Conservation (phyloP, 2,329 filamentous ascomycete genomes). For the Apiospora marii region DNA sequence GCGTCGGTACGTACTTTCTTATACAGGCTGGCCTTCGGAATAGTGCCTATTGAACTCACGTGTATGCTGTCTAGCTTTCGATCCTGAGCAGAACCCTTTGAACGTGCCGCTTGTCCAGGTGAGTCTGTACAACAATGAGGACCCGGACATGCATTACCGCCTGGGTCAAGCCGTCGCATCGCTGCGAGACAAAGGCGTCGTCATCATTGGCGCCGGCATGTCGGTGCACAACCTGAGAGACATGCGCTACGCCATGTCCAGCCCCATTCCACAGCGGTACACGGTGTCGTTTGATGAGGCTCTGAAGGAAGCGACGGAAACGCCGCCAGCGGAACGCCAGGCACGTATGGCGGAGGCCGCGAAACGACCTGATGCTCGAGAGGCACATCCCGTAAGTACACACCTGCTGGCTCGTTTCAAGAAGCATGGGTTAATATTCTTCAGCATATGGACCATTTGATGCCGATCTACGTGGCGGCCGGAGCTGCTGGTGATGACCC, state of each 20-base stretch:
- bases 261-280: slow-evolving; percentile 60
- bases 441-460: slow-evolving; percentile 57
- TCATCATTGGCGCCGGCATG: slow-evolving; percentile 78
- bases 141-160: slow-evolving; percentile 70
- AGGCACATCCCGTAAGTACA: slow-evolving; percentile 51
- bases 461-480: slow-evolving; percentile 56
- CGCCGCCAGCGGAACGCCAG: slow-evolving; percentile 47
- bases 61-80: slow-evolving; percentile 58
- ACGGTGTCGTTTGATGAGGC: slow-evolving; percentile 71
- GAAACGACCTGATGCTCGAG: slow-evolving; percentile 52
- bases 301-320: slow-evolving; percentile 69
- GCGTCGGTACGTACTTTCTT: slow-evolving; percentile 25
- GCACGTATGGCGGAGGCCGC: slow-evolving; percentile 49
- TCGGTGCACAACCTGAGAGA: slow-evolving; percentile 75
- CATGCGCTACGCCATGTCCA: slow-evolving; percentile 53
- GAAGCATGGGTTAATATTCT: slow-evolving; percentile 22
- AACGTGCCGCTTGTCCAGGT: slow-evolving; percentile 76
- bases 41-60: background rate
- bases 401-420: background rate
- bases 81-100: slow-evolving; percentile 67
- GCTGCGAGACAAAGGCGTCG: slow-evolving; percentile 72
- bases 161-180: slow-evolving; percentile 71
- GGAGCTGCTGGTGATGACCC: slow-evolving; percentile 53
- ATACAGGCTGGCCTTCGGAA: too few relatives aligned
- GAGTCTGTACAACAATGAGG: slow-evolving; percentile 70